Base-by-base conservation (phyloP, 2,329 filamentous ascomycete species). In the Alternaria ventricosa region DNA sequence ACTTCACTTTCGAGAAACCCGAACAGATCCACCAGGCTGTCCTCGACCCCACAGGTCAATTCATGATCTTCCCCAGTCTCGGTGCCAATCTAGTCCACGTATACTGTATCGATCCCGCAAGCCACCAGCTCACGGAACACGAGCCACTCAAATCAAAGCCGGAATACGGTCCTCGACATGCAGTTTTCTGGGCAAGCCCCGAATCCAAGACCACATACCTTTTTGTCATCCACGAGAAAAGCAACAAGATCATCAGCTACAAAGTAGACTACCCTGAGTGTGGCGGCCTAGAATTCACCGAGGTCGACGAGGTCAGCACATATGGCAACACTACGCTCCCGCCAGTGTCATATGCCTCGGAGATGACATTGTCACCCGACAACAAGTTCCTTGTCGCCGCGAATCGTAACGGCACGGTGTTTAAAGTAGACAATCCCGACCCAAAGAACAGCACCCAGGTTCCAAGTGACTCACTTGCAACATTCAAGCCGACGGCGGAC, bases 81-180 rank as follows among this genome's bases (percentile, higher is more conserved):
- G 88, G 90, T 44, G 84, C 86, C 0, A 90, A 92, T 70, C 71
- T 87, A 7, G 77, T 92, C 51, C 88, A 87, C 66, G 79, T 87
- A 82, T 92, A 87, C 75, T 73, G 80, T 58, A 83, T 90, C 71
- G 79, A 87, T 67, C 70, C 71, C 1, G 66, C 72, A 1, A 80
- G 75, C 3, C 83, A 83, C 49, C 73, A 79, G 7, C 82, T 84
- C 30, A 79, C 87, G 8, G 72, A 72, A 18, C 77, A 83, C 65
- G 82, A 82, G 25, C 82, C 86, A 8, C 77, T 87, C 36, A 67
- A 78, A 36, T 76, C 84, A 56, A 66, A 81, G 33, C 68, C 84
- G 3, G 89, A 89, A 15, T 86, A 84, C 41, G 91, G 91, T 0
- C 91, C 90, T 1, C 84, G 90, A 30, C 90, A 93, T 72, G 85